These are phyloP conservation scores for Fonsecaea erecta DNA, from an alignment of 2,329 filamentous ascomycete genomes.

Conservation along the genomic window DNA sequence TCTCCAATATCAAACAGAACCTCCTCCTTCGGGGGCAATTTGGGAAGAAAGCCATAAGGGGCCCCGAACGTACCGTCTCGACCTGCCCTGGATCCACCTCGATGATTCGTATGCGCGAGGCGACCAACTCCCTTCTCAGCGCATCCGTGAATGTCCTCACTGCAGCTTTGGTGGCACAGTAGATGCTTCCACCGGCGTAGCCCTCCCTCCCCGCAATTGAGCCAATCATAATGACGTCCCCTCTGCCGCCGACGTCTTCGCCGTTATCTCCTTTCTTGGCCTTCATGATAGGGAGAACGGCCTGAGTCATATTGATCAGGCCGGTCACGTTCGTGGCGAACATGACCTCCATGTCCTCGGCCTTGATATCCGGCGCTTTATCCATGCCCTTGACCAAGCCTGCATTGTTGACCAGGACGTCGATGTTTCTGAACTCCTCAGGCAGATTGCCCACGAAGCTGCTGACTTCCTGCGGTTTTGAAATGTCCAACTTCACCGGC, in stretches of 20 bases:
- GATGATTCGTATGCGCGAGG: slow-evolving; percentile 79
- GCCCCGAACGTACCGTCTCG: slow-evolving; percentile 66
- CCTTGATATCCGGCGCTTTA: slow-evolving; percentile 78
- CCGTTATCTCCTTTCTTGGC: slow-evolving; percentile 45
- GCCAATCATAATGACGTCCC: slow-evolving; percentile 95
- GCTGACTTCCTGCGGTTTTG: slow-evolving; percentile 73
- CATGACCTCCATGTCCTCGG: slow-evolving; percentile 85
- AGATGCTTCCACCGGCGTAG: slow-evolving; percentile 84
- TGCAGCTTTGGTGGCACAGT: slow-evolving; percentile 91
- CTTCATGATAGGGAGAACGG: slow-evolving; percentile 81
- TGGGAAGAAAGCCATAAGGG: not conserved
- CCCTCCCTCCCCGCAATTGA: slow-evolving; percentile 88
- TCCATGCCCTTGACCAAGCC: slow-evolving; percentile 89
- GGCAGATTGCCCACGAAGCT: slow-evolving; percentile 75
- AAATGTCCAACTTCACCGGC: slow-evolving; percentile 84
- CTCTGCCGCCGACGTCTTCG: slow-evolving; percentile 67
- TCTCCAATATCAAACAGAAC: not conserved
- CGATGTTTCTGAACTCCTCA: slow-evolving; percentile 79
- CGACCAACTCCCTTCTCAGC: slow-evolving; percentile 79
- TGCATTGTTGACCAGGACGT: slow-evolving; percentile 94
- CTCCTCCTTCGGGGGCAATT: not conserved
- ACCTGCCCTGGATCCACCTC: slow-evolving; percentile 91
- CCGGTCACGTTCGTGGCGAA: slow-evolving; percentile 92
- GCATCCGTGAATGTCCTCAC: slow-evolving; percentile 83
- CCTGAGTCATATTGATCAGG: slow-evolving; percentile 95